These are phyloP conservation scores for Pichia rugopelliculosa DNA, from an alignment of 805 yeast species.

Conservation along the genomic window DNA sequence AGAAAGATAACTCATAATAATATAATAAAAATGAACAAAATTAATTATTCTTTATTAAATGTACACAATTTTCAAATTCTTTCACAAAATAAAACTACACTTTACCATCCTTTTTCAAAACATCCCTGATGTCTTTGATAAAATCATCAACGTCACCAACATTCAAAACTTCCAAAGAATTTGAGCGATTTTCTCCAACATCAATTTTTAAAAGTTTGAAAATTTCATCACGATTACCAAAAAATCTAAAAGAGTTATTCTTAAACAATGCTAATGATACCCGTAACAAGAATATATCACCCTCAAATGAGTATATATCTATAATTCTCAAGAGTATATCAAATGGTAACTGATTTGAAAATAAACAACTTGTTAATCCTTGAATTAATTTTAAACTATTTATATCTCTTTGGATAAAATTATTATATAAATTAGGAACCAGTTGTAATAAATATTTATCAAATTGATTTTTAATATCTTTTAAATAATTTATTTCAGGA, in stretches of 20 bases:
- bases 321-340: constrained; percentile 43
- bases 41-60: not conserved
- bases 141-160: constrained; percentile 47
- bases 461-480: constrained; percentile 39
- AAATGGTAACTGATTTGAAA: constrained; percentile 38
- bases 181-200: constrained; percentile 13
- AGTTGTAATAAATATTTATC: constrained; percentile 38
- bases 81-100: not conserved
- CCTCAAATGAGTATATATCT: constrained; percentile 57
- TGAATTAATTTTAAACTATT: constrained; percentile 36
- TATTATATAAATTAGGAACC: constrained; percentile 39
- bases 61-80: not conserved
- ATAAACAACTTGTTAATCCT: constrained; percentile 37
- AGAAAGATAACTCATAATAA: no score
- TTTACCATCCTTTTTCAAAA: constrained; percentile 23
- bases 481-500: constrained; percentile 21
- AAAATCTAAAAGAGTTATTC: constrained; percentile 42
- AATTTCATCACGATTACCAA: constrained; percentile 44
- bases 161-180: constrained; percentile 31
- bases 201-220: constrained; percentile 24
- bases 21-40: not conserved
- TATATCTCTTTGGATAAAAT: constrained; percentile 39
- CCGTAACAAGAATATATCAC: constrained; percentile 48
- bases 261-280: constrained; percentile 46
- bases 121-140: constrained; percentile 34